phyloP scores from a whole-genome alignment of 306 rosid genomes.

The Delonix regia region DNA sequence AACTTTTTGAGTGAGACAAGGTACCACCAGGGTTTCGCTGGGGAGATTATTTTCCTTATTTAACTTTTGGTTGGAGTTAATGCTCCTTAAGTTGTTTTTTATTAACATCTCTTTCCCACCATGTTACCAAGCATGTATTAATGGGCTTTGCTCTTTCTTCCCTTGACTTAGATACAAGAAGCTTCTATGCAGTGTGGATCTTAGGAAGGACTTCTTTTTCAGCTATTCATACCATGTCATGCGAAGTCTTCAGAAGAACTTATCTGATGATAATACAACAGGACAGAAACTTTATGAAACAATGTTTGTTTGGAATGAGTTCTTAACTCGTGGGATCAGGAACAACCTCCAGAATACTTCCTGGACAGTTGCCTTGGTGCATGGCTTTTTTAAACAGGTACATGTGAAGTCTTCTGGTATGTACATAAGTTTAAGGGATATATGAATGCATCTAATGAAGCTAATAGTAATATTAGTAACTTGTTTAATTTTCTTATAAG shows the following conservation, averaged over 20 bases:
- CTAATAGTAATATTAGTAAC: slow-evolving; percentile 20
- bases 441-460: slow-evolving; percentile 25
- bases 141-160: slow-evolving; percentile 53
- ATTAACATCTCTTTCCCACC: slow-evolving; percentile 20
- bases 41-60: slow-evolving; percentile 53
- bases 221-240: slow-evolving; percentile 96
- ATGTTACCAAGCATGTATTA: slow-evolving; percentile 39
- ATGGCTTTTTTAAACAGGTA: slow-evolving; percentile 97
- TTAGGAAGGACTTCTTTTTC: slow-evolving; percentile 99
- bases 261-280: slow-evolving; percentile 52
- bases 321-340: slow-evolving; percentile 85
- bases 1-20: slow-evolving; percentile 84
- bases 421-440: slow-evolving; percentile 1
- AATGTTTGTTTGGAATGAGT: slow-evolving; percentile 97
- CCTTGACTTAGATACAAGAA: slow-evolving; percentile 95
- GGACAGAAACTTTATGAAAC: slow-evolving; percentile 74
- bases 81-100: slow-evolving; percentile 43
- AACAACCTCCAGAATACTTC: slow-evolving; percentile 67
- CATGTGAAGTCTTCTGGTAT: slow-evolving; percentile 14
- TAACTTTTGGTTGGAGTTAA: slow-evolving; percentile 39
- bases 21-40: slow-evolving; percentile 70
- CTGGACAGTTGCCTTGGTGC: slow-evolving; percentile 94
- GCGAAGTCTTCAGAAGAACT: slow-evolving; percentile 90
- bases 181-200: slow-evolving; percentile 98
- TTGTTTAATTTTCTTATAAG: background rate